Evolutionary conservation across 306 rosid genomes (phyloP).

Genomic region (Vigna radiata): DNA sequence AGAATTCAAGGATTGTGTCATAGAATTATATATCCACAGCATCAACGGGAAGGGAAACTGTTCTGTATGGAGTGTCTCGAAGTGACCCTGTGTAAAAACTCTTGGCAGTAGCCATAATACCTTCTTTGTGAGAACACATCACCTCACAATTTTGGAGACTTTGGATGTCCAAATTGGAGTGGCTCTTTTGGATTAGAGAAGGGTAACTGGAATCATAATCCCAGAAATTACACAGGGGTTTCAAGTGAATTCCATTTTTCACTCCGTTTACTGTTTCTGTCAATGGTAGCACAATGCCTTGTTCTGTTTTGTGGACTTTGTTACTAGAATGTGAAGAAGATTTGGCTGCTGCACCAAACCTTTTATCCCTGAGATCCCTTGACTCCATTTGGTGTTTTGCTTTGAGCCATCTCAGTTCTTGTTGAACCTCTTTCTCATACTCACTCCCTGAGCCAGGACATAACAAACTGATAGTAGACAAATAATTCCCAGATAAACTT

Average conservation of each 20-base stretch:
- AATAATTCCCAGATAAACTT: conserved; percentile 54
- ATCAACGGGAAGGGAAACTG: conserved; percentile 85
- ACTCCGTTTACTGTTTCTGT: conserved; percentile 43
- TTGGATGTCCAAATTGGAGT: conserved; percentile 50
- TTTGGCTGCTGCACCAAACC: conserved; percentile 49
- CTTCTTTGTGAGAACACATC: conserved; percentile 49
- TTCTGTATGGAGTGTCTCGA: conserved; percentile 66
- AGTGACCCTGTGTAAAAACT: conserved; percentile 54
- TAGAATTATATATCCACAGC: conserved; percentile 67
- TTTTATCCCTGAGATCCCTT: conserved; percentile 62
- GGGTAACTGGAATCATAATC: conserved; percentile 40
- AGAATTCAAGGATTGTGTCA: conserved; percentile 53
- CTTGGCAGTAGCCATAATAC: conserved; percentile 41
- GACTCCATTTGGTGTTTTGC: conserved; percentile 76
- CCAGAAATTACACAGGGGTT: conserved; percentile 40
- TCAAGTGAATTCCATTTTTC: conserved; percentile 39
- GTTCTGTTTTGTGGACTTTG: conserved; percentile 45
- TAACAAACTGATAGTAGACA: conserved; percentile 44
- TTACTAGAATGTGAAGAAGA: conserved; percentile 46
- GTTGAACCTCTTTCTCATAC: conserved; percentile 57
- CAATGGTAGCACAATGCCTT: conserved; percentile 37
- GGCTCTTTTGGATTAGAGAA: conserved; percentile 48
- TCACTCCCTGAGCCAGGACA: conserved; percentile 48
- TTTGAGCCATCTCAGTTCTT: conserved; percentile 75
- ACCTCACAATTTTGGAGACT: conserved; percentile 52